A percentile compares a stretch with the other conserved stretches of the same genome.
These are phyloP conservation scores for Leccinum solheimii DNA, from an alignment of 1,284 basidiomycete species.

Conservation along the genomic window DNA sequence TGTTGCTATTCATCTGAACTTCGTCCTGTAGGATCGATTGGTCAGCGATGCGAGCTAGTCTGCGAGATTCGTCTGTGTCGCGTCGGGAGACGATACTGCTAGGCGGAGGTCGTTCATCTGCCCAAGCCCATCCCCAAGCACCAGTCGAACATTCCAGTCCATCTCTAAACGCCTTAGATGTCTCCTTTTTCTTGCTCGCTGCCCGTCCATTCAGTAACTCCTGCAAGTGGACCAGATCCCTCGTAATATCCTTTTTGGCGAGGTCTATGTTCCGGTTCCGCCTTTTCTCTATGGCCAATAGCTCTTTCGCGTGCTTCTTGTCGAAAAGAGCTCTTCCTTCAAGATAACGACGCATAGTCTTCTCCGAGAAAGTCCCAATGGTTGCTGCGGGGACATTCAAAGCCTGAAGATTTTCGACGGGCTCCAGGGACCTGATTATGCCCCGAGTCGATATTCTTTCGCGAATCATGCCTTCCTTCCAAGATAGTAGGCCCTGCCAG, in stretches of 20 bases:
- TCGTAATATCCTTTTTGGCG: conserved; percentile 57
- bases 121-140: conserved; percentile 75
- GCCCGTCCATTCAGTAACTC: conserved; percentile 27
- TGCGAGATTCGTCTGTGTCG: conserved; percentile 73
- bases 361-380: conserved; percentile 72
- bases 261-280: conserved; percentile 59
- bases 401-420: conserved; percentile 62
- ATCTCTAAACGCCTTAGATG: conserved; percentile 48
- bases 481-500: conserved; percentile 37
- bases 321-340: conserved; percentile 58
- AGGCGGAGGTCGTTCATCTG: conserved; percentile 74
- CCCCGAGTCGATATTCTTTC: conserved; percentile 86
- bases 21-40: conserved; percentile 58
- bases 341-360: conserved; percentile 61
- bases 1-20: conserved; percentile 60
- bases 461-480: conserved; percentile 67
- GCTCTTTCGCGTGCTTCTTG: conserved; percentile 58
- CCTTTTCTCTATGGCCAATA: conserved; percentile 58
- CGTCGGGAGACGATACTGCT: conserved; percentile 78
- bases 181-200: conserved; percentile 26
- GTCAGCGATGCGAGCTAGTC: conserved; percentile 70
- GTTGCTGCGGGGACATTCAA: conserved; percentile 63
- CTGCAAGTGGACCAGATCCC: conserved; percentile 49
- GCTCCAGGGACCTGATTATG: conserved; percentile 75
- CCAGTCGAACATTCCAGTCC: conserved; percentile 47